These are phyloP conservation scores for Rugonectria rugulosa DNA, from an alignment of 2,329 filamentous ascomycete genomes.

Conservation along the genomic window DNA sequence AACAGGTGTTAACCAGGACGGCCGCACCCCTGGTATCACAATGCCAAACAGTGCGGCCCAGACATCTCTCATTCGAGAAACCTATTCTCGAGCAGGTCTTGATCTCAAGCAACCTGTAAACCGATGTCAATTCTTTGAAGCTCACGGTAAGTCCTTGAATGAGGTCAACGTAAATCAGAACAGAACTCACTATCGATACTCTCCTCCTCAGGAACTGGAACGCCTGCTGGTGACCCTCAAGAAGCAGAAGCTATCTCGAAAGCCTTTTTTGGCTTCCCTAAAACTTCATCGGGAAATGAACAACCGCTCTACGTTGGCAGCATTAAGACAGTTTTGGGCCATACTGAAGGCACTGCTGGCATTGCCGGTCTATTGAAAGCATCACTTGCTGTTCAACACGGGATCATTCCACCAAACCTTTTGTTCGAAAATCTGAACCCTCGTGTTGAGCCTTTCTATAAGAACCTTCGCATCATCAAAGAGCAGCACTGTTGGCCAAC, in stretches of 20 bases:
- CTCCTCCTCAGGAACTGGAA: conserved; percentile 54
- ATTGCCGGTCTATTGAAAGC: neutral
- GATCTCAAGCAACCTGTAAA: conserved; percentile 39
- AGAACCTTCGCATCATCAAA: neutral
- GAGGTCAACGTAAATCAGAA: no score
- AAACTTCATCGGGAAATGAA: no score
- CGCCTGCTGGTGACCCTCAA: conserved; percentile 55
- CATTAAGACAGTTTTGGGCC: no score
- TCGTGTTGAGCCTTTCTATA: neutral
- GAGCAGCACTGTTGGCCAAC: neutral
- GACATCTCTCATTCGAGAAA: conserved; percentile 46
- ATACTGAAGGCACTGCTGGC: neutral
- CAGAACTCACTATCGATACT: no score
- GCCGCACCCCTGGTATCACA: conserved; percentile 52
- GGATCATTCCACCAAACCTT: neutral
- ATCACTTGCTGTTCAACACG: neutral
- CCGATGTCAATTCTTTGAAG: conserved; percentile 53
- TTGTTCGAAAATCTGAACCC: neutral
- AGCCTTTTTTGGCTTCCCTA: conserved; percentile 45
- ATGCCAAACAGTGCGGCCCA: conserved; percentile 55
- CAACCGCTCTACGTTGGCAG: no score
- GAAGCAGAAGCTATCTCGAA: conserved; percentile 48
- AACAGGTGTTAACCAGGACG: conserved; percentile 49
- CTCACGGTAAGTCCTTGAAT: no score
- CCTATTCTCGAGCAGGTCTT: conserved; percentile 49